Evolutionary conservation across 768 basidiomycete species (phyloP).

Genomic region (Candolleomyces aberdarensis): DNA sequence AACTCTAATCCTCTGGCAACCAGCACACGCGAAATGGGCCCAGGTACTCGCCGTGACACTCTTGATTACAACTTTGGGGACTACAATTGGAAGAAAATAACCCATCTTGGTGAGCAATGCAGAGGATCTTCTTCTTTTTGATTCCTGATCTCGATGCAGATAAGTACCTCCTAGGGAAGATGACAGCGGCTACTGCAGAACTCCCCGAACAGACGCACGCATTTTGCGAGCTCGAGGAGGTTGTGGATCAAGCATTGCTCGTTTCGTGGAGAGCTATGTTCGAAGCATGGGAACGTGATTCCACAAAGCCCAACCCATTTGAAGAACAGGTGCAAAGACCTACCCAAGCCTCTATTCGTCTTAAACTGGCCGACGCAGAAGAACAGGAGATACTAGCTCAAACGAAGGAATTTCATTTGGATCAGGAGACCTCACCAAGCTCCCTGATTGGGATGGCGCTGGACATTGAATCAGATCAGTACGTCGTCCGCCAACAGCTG

Average conservation of each 20-base stretch:
- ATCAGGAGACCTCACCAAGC: background rate
- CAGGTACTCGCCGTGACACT: constrained; percentile 23
- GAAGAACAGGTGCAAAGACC: too few species aligned
- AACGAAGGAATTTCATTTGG: background rate
- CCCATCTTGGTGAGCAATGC: constrained; percentile 11
- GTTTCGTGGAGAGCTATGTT: constrained; percentile 18
- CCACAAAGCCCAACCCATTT: constrained; percentile 16
- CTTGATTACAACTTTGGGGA: constrained; percentile 26
- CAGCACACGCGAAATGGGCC: constrained; percentile 36
- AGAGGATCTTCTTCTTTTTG: too few species aligned
- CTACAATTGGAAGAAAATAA: constrained; percentile 26
- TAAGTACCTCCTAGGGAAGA: constrained; percentile 9
- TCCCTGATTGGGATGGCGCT: background rate
- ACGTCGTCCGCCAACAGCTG: background rate
- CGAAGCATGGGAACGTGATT: constrained; percentile 21
- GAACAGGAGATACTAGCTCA: too few species aligned
- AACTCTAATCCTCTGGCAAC: constrained; percentile 20
- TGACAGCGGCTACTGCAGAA: background rate
- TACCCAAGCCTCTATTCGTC: too few species aligned
- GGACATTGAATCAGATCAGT: background rate
- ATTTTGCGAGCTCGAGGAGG: constrained; percentile 1
- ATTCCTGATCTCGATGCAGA: background rate
- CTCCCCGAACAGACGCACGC: background rate
- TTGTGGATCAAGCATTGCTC: too few species aligned
- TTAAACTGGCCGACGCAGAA: too few species aligned